These are phyloP conservation scores for Vitis hybrid DNA, from an alignment of 177 flowering plant species.

Conservation along the genomic window DNA sequence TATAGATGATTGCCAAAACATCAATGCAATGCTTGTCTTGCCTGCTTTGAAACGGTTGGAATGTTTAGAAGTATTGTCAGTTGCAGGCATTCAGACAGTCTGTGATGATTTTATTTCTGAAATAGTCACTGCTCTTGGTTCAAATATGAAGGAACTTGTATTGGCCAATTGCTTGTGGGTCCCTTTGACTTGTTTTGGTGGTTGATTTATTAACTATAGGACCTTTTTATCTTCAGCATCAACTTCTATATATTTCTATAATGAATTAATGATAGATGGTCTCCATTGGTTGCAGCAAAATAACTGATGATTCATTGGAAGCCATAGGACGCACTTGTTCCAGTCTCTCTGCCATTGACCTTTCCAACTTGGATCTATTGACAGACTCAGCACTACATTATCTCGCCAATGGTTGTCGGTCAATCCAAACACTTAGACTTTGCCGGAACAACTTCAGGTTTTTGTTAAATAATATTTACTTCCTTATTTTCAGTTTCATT, in stretches of 20 bases:
- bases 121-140: conserved; percentile 23
- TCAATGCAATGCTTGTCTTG: conserved; percentile 23
- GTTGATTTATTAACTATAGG: background rate
- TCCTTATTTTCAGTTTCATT: background rate
- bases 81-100: conserved; percentile 34
- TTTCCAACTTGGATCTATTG: conserved; percentile 31
- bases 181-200: background rate
- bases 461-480: background rate
- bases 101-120: conserved; percentile 30
- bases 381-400: conserved; percentile 31
- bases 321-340: conserved; percentile 27
- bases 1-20: conserved; percentile 34
- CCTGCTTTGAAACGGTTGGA: conserved; percentile 26
- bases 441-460: conserved; percentile 37
- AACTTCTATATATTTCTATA: background rate
- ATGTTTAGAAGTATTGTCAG: conserved; percentile 38
- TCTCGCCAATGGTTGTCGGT: conserved; percentile 42
- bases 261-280: background rate
- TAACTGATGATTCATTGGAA: conserved; percentile 36
- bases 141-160: conserved; percentile 36
- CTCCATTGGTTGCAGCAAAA: conserved; percentile 27
- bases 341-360: conserved; percentile 27
- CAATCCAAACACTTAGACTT: conserved; percentile 31
- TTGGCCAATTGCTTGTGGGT: conserved; percentile 39
- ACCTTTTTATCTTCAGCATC: background rate